Evolutionary conservation across 169 alveolate genomes (phyloP), one percentile per base, ranked within the genome.

Genomic region (Babesia sp.): DNA sequence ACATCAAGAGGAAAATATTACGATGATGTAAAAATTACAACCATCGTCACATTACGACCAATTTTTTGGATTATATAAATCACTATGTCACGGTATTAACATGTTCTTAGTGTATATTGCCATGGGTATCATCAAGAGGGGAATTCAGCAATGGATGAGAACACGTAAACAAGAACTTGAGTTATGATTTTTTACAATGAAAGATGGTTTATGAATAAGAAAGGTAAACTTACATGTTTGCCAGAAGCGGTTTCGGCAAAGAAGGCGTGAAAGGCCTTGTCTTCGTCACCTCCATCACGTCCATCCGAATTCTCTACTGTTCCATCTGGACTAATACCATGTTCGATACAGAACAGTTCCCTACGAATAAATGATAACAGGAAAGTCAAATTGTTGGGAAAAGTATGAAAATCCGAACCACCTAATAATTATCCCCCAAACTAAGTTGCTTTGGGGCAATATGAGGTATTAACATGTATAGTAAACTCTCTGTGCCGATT

Each of bases 191-290:
- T n/a, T n/a, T n/a, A n/a, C n/a, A n/a, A n/a, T n/a, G n/a, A n/a
- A n/a, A n/a, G n/a, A n/a, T n/a, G n/a, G n/a, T n/a, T n/a, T n/a
- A n/a, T n/a, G n/a, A n/a, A n/a, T n/a, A n/a, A n/a, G n/a, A n/a
- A 41, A 9, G 2, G 24, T 9, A 18, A 41, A 44, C 73, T 68
- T 71, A 94, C 99, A 82, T 94, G 98, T 91, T 96, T 97, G 55
- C 99, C 99, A 57, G 99, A 98, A 12, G 98, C 97, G 31, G 99
- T 96, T 89, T 98, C 99, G 29, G 98, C 93, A 94, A 98, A 98
- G 90, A 97, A 97, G 41, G 99, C 97, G 91, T 97, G 95, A 95
- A 96, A 97, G 60, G 99, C 98, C 74, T 94, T 98, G 89, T 97
- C 99, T 48, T 96, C 98, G 70, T 96, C 97, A 78, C 89, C 93